A percentile compares a stretch with the other conserved stretches of the same genome.
These are phyloP conservation scores for Misopates orontium DNA, from an alignment of 257 asterid species.

Conservation along the genomic window DNA sequence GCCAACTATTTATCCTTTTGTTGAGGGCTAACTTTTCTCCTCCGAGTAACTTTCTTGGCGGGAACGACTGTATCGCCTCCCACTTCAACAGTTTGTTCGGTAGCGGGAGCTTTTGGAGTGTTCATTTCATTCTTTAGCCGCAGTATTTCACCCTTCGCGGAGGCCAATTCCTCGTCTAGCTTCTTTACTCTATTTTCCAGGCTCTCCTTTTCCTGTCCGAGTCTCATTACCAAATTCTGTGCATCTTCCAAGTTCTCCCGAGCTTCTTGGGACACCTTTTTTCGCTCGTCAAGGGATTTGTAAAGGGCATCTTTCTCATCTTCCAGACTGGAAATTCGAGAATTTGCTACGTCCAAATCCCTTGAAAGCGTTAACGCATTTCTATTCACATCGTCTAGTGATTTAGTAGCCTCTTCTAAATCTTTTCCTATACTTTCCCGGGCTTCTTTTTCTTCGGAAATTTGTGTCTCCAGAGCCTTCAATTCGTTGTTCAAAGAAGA, in stretches of 20 bases:
- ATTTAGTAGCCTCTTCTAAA: conserved; percentile 51
- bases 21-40: conserved; percentile 44
- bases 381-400: conserved; percentile 56
- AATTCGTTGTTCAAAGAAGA: conserved; percentile 51
- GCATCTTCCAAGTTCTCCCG: conserved; percentile 83
- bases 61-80: conserved; percentile 38
- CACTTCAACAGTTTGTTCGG: conserved; percentile 33
- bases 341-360: conserved; percentile 55
- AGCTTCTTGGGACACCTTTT: conserved; percentile 47
- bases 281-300: conserved; percentile 61
- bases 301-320: conserved; percentile 56
- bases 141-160: conserved; percentile 89
- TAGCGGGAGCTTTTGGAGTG: conserved; percentile 33
- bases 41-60: conserved; percentile 44
- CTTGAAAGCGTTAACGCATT: conserved; percentile 40
- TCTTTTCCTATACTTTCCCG: conserved; percentile 52
- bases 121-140: conserved; percentile 55
- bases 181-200: conserved; percentile 57
- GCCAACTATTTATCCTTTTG: conserved; percentile 39
- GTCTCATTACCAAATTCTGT: conserved; percentile 53
- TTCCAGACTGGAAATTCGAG: conserved; percentile 52
- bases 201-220: conserved; percentile 63
- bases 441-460: conserved; percentile 44
- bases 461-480: conserved; percentile 42
- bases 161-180: conserved; percentile 67